Conservation (phyloP, 306 rosid genomes). For the Begonia masoniana region DNA sequence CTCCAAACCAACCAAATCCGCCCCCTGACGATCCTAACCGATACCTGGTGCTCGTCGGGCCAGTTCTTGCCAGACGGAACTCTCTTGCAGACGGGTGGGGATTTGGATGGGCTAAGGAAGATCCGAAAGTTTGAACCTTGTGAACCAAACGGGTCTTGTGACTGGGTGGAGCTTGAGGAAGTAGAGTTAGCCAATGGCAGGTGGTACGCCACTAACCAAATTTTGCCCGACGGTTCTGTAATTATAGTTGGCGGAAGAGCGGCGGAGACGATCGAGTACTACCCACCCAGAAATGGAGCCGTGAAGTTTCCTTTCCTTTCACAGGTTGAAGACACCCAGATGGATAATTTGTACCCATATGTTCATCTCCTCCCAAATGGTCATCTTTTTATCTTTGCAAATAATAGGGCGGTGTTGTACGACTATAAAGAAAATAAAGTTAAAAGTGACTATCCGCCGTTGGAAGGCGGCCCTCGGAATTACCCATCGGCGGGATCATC, state of each 20-base stretch:
- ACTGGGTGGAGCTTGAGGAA: constrained; percentile 64
- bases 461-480: constrained; percentile 78
- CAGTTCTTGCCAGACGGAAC: constrained; percentile 78
- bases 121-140: constrained; percentile 61
- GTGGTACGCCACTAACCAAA: constrained; percentile 79
- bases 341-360: constrained; percentile 83
- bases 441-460: constrained; percentile 32
- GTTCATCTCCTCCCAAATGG: constrained; percentile 81
- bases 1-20: constrained; percentile 43
- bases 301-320: constrained; percentile 47
- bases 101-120: constrained; percentile 52
- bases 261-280: constrained; percentile 52
- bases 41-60: constrained; percentile 96
- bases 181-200: constrained; percentile 37
- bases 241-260: constrained; percentile 68
- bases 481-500: constrained; percentile 93
- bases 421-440: constrained; percentile 19
- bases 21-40: constrained; percentile 58
- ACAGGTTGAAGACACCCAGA: constrained; percentile 52
- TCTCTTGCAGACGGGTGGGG: constrained; percentile 75
- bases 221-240: constrained; percentile 61
- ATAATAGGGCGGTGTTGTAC: constrained; percentile 51
- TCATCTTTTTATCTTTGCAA: constrained; percentile 64
- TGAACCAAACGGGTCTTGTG: constrained; percentile 24
- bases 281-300: constrained; percentile 49